Evolutionary conservation across 805 yeast genomes (phyloP), one percentile per base, ranked within the genome.

Genomic region (Pichia ethanolica): DNA sequence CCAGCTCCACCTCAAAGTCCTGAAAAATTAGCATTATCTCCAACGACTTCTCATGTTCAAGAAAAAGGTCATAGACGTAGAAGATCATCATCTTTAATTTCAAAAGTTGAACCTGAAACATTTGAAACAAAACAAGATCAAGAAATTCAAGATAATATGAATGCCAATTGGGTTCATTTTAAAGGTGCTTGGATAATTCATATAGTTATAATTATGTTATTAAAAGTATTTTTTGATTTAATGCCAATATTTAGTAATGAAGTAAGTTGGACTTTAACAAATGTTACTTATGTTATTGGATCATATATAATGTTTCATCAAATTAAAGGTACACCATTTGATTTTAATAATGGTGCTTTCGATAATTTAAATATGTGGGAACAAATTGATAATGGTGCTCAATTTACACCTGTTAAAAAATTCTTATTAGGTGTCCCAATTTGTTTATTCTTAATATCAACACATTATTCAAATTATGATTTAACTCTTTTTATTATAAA

Each of bases 341-440:
- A 93, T 59, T 90, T 91, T 71, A 93, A 90, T 63, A 83, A 86
- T 39, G 99, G 99, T 40, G 98, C 97, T 0, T 93, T 86, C 68
- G 99, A 91, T 64, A 83, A 88, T 61, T 74, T 91, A 57, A 93
- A 97, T 26, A 89, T 91, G 97, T 91, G 99, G 99, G 99, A 91
- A 68, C 99, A 91, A 68, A 83, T 85, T 51, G 72, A 68, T 54
- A 67, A 90, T 60, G 99, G 98, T 51, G 97, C 89, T 63, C 95
- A 89, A 67, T 91, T 90, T 66, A 93, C 99, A 0, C 99, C 99
- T 11, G 83, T 96, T 37, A 90, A 93, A 73, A 91, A 91, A 68
- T 91, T 89, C 63, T 72, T 91, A 56, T 78, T 91, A 71, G 82
- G 87, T 45, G 97, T 93, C n/a, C 99, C 99, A 30, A 86, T 93